Conservation (phyloP, 495 filamentous ascomycete genomes). For the Neurospora cerealis region DNA sequence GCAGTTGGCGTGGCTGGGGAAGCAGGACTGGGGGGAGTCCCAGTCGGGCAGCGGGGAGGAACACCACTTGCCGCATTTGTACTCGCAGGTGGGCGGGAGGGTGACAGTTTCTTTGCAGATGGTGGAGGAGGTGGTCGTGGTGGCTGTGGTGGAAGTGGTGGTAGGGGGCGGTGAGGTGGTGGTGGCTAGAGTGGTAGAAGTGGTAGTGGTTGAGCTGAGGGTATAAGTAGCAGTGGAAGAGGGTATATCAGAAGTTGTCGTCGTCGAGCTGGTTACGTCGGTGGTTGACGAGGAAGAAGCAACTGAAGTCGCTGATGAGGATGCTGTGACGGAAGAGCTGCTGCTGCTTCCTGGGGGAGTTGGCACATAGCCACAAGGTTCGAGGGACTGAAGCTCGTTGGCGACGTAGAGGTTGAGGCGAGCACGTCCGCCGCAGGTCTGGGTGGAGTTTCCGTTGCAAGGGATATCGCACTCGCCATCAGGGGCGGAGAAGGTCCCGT, state of each 20-base stretch:
- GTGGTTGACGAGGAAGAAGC: background rate
- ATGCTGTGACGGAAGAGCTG: background rate
- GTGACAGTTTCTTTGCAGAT: conserved; percentile 30
- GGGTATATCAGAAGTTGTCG: background rate
- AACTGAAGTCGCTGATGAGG: background rate
- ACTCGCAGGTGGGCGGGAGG: conserved; percentile 36
- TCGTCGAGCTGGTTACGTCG: background rate
- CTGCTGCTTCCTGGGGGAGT: conserved; percentile 2
- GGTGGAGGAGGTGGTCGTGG: conserved; percentile 28
- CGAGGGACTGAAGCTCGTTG: conserved; percentile 28
- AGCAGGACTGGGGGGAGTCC: conserved; percentile 27
- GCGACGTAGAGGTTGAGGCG: conserved; percentile 38
- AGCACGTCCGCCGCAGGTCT: conserved; percentile 37
- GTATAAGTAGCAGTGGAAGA: conserved; percentile 5
- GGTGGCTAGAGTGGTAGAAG: conserved; percentile 5
- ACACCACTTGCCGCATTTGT: conserved; percentile 42
- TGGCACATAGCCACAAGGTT: conserved; percentile 34
- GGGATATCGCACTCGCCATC: conserved; percentile 31
- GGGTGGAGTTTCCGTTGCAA: conserved; percentile 36
- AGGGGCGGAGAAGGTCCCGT: conserved; percentile 32
- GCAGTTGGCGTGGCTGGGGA: conserved; percentile 27
- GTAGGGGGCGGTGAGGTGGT: conserved; percentile 10
- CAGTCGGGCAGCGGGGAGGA: conserved; percentile 36
- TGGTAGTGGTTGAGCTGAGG: conserved; percentile 8
- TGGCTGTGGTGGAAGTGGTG: conserved; percentile 17